These are phyloP conservation scores for Phenoliferia sp. DNA, from an alignment of 1,284 basidiomycete species.

Conservation along the genomic window DNA sequence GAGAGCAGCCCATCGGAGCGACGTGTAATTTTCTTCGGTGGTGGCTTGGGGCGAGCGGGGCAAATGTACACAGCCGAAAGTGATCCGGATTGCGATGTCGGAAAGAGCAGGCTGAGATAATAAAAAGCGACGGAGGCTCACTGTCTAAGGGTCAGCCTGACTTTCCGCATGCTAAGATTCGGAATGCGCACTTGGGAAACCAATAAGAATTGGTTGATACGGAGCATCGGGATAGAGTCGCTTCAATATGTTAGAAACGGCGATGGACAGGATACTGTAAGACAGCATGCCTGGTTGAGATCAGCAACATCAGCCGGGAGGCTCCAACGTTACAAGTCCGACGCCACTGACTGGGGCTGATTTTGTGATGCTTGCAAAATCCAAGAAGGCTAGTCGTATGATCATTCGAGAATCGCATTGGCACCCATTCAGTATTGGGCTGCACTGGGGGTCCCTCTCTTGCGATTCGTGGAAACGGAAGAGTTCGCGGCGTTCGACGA, in stretches of 20 bases:
- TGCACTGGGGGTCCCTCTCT: background rate
- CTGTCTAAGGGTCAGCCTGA: background rate
- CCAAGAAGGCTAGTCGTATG: background rate
- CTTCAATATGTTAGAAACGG: conserved; percentile 11
- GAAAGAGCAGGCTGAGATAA: background rate
- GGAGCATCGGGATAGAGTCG: background rate
- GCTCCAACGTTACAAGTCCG: no score
- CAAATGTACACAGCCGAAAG: conserved; percentile 16
- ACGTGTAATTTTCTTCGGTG: background rate
- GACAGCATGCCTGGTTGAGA: conserved; percentile 25
- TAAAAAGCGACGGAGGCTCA: conserved; percentile 17
- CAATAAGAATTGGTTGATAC: conserved; percentile 22
- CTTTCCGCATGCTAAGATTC: background rate
- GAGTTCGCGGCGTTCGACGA: background rate
- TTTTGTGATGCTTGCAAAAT: conserved; percentile 4
- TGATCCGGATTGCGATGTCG: conserved; percentile 28
- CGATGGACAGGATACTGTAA: conserved; percentile 19
- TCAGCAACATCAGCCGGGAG: background rate
- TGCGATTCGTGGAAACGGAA: background rate
- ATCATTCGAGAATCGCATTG: background rate
- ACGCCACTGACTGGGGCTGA: conserved; percentile 26
- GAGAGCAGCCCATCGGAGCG: background rate
- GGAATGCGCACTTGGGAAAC: conserved; percentile 14
- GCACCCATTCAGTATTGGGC: conserved; percentile 10
- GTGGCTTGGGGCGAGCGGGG: conserved; percentile 3